Base-by-base conservation (phyloP, 2,329 filamentous ascomycete genomes). In the Colletotrichum echinochloae region DNA sequence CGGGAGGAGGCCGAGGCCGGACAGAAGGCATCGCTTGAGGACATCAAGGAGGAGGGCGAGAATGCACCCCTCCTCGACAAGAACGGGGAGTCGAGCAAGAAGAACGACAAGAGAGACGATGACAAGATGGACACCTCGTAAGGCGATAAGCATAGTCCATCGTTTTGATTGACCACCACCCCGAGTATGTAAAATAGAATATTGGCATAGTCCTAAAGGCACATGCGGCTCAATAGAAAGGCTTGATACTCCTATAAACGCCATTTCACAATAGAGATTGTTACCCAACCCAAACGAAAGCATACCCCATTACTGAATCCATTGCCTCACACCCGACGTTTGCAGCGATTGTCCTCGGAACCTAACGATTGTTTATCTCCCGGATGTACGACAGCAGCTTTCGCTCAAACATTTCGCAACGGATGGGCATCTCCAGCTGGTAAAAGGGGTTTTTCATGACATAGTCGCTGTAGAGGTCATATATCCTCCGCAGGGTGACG, bases 371-470 rank as follows among this genome's bases (percentile, higher is more conserved):
- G 77, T 91, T 92, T 75, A 91, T 87, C 78, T 90, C 88, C 78
- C 94, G 90, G 76, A 97, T 89, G 82, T 95, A 97, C 46, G 91
- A 93, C 74, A 89, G 88, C 74, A 98, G 81, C 81, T 94, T 94
- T 76, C 95, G 87, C 80, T 99, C 96, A 83, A 98, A 99, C 76
- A 94, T 92, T 78, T 98, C 96, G 82, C 96, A 97, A 72, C 96
- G 88, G 64, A 99, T 90, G 8, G 96, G 96, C 95, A 98, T 99
- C 84, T 99, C 96, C 67, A 97, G 86, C 78, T 96, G 95, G 83
- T 98, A 98, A 79, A 99, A 99, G 1, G 96, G 96, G 81, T 99
- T 99, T 87, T 98, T 99, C 94, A 98, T 98, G 75, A 99, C 96
- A 80, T 94, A 98, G 81, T 99, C 96, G 60, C 94, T 89, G 83